phyloP scores from a whole-genome alignment of 1,139 yeast species.

The Saccharomyces uvarum region DNA sequence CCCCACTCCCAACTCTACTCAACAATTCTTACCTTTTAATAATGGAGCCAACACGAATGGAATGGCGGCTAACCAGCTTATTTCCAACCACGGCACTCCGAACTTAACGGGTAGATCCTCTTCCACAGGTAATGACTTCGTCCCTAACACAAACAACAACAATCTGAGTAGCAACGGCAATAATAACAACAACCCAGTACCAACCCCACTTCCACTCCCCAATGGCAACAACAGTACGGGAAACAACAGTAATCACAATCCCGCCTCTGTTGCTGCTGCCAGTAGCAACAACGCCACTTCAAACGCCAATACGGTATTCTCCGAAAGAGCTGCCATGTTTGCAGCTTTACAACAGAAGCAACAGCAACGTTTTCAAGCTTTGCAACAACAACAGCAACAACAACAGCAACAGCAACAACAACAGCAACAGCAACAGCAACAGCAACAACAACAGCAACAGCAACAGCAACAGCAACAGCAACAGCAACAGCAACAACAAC shows the following conservation, averaged over 20 bases:
- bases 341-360: slow-evolving; percentile 31
- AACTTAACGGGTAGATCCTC: background rate
- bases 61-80: slow-evolving; percentile 12
- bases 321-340: slow-evolving; percentile 32
- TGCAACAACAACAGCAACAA: slow-evolving; percentile 15
- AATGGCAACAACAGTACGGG: background rate
- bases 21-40: background rate
- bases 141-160: background rate
- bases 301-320: slow-evolving; percentile 7
- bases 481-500: slow-evolving; percentile 8
- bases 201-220: background rate
- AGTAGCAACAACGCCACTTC: slow-evolving; percentile 7
- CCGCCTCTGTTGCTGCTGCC: background rate
- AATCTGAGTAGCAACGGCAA: slow-evolving; percentile 1
- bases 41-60: background rate
- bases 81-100: slow-evolving; percentile 7
- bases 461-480: slow-evolving; percentile 15
- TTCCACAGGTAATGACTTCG: background rate
- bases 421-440: slow-evolving; percentile 11
- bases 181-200: slow-evolving; percentile 1
- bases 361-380: slow-evolving; percentile 22
- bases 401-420: slow-evolving; percentile 7
- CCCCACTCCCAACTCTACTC: background rate
- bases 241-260: background rate
- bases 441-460: slow-evolving; percentile 13